Conservation (phyloP, 148 eudicot genomes). For the Nepenthes gracilis region DNA sequence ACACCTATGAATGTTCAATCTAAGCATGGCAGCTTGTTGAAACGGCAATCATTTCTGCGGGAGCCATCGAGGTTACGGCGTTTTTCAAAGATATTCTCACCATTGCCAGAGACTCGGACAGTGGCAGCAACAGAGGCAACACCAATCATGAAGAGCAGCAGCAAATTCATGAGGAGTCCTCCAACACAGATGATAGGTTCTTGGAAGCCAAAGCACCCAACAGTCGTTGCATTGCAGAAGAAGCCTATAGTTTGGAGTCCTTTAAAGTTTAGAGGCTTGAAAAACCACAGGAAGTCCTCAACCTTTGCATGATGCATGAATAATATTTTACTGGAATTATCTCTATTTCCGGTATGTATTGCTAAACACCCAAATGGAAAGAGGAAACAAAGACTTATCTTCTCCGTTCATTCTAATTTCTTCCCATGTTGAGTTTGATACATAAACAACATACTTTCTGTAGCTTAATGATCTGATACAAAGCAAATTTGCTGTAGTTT, state of each 20-base stretch:
- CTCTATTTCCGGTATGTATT: no score
- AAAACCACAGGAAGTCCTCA: constrained; percentile 38
- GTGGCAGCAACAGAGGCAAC: constrained; percentile 32
- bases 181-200: constrained; percentile 49
- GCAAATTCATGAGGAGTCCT: constrained; percentile 73
- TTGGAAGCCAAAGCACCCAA: constrained; percentile 89
- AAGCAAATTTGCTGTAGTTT: no score
- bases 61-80: constrained; percentile 62
- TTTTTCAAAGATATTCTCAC: constrained; percentile 42
- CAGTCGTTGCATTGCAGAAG: constrained; percentile 62
- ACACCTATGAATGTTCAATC: constrained; percentile 19
- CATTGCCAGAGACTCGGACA: constrained; percentile 26
- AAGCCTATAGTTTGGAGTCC: constrained; percentile 89
- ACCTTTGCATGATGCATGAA: constrained; percentile 13
- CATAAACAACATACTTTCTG: no score
- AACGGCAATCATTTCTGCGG: constrained; percentile 44
- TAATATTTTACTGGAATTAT: no score
- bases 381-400: no score
- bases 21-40: neutral
- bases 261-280: constrained; percentile 35
- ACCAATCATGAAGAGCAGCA: constrained; percentile 25
- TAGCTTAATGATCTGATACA: no score
- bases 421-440: no score
- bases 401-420: no score
- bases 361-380: no score